These are phyloP conservation scores for Neltuma alba DNA, from an alignment of 306 rosid genomes.

Conservation along the genomic window DNA sequence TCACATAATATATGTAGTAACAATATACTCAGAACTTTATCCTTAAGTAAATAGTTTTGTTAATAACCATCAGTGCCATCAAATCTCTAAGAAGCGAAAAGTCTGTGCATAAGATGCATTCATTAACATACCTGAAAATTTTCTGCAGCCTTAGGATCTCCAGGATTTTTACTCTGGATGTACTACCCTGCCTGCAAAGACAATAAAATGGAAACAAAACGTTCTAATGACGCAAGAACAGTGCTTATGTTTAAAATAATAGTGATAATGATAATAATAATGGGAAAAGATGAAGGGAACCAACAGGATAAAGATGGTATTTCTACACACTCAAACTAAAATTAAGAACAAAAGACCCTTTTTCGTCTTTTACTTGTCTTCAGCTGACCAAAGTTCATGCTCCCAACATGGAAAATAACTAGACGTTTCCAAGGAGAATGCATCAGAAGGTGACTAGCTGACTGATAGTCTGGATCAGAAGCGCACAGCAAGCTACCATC, in stretches of 20 bases:
- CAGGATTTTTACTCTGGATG: conserved; percentile 98
- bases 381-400: neutral
- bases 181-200: conserved; percentile 72
- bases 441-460: neutral
- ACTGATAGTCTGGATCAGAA: neutral
- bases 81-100: conserved; percentile 31
- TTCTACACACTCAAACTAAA: conserved; percentile 6
- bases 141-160: conserved; percentile 88
- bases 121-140: conserved; percentile 69
- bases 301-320: conserved; percentile 1
- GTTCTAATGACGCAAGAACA: neutral
- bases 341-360: conserved; percentile 5
- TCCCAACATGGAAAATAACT: neutral
- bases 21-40: neutral
- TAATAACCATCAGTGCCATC: conserved; percentile 13
- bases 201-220: neutral
- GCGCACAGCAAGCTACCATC: neutral
- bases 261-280: too few species aligned
- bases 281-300: neutral
- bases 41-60: conserved; percentile 13
- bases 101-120: neutral
- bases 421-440: neutral
- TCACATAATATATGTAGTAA: too few species aligned
- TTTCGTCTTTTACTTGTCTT: conserved; percentile 1
- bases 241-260: neutral